Base-by-base conservation (phyloP, 139 green algal species). In the Coelastrella sp. region DNA sequence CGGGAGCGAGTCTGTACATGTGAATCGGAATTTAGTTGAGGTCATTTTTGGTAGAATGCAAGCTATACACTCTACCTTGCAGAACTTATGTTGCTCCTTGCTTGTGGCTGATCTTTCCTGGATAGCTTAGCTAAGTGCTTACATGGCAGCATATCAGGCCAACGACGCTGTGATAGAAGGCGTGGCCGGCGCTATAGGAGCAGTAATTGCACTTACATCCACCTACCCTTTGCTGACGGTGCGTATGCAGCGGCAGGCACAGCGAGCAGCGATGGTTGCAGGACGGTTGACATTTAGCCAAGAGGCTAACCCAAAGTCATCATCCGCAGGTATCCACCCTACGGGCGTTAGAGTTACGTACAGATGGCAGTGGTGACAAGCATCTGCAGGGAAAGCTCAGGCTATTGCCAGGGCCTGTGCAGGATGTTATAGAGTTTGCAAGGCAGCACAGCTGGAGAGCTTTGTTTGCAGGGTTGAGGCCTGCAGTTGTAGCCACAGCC, bases 221-320 rank as follows among this genome's bases (percentile, higher is more conserved):
- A 98, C 95, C 0, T 98, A 96, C 51, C 95, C 95, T 0, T 72
- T 98, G 15, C 89, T 94, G 53, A 97, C 93, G 66, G 92, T 96
- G 40, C 67, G 86, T 62, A 32, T 19, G 27, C 40, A 40, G 1
- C 5, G 38, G 62, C 27, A 69, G 9, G 62, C 41, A 2, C 38
- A 43, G 38, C 11, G 32, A 57, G 76, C 35, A 11, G 23, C 5
- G 72, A 34, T 30, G 32, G 27, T 57, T 9, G 45, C 45, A 57
- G 45, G 45, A 13, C 45, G 15, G 11, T 13, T 57, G n/a, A n/a
- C n/a, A n/a, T n/a, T n/a, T n/a, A n/a, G n/a, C n/a, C n/a, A n/a
- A n/a, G n/a, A n/a, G n/a, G n/a, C n/a, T n/a, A n/a, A n/a, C n/a
- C n/a, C n/a, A n/a, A n/a, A n/a, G n/a, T n/a, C n/a, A n/a, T n/a